Evolutionary conservation across 108 stramenopile species (phyloP).

Genomic region (Cyclostephanos tholiformis): DNA sequence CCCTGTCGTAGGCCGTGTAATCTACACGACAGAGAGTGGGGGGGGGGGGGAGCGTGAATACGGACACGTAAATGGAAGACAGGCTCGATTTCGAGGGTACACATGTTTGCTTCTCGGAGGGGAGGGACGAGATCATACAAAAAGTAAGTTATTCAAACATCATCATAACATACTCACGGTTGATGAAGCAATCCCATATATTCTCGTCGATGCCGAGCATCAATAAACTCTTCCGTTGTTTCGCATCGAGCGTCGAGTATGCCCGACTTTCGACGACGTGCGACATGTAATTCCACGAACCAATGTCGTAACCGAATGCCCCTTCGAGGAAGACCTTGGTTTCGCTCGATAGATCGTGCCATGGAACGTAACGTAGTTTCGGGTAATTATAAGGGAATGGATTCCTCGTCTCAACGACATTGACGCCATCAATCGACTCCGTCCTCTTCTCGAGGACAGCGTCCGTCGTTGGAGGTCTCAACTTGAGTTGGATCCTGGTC

Average conservation of each 20-base stretch:
- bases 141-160: not conserved
- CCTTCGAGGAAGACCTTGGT: not conserved
- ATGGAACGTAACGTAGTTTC: slow-evolving; percentile 4
- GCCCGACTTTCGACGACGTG: not conserved
- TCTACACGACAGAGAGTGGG: not conserved
- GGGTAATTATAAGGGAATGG: slow-evolving; percentile 1
- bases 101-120: too few species aligned
- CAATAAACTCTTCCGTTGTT: not conserved
- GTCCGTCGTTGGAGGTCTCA: not conserved
- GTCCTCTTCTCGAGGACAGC: not conserved
- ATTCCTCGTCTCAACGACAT: not conserved
- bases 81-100: too few species aligned
- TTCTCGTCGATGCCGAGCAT: slow-evolving; percentile 2
- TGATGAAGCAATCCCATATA: slow-evolving; percentile 11
- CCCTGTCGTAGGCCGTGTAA: too few species aligned
- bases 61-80: too few species aligned
- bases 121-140: too few species aligned
- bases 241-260: not conserved
- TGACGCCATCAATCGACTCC: not conserved
- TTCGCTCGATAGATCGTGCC: not conserved
- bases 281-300: not conserved
- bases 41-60: too few species aligned
- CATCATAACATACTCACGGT: not conserved
- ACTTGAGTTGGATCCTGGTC: slow-evolving; percentile 1
- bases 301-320: not conserved